These are phyloP conservation scores for Solanum neorickii DNA, from an alignment of 257 asterid species.

Conservation along the genomic window DNA sequence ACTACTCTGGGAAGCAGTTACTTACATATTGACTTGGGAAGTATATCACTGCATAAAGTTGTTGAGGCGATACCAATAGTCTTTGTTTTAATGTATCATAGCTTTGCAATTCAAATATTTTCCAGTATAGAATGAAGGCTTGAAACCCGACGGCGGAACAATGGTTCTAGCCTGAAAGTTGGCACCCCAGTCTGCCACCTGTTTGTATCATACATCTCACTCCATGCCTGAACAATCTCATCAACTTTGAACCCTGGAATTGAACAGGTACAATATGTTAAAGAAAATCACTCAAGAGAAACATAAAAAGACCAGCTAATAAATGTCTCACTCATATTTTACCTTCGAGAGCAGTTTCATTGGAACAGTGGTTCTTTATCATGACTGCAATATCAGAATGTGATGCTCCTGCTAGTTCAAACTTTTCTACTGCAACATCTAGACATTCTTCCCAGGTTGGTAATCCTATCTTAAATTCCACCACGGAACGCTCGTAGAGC, in stretches of 20 bases:
- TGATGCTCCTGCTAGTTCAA: constrained; percentile 83
- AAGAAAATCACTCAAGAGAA: background rate
- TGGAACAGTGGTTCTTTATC: constrained; percentile 94
- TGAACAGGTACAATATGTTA: background rate
- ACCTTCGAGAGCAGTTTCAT: constrained; percentile 92
- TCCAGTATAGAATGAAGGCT: constrained; percentile 65
- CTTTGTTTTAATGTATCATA: background rate
- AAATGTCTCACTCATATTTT: background rate
- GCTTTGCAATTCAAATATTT: constrained; percentile 28
- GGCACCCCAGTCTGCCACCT: constrained; percentile 72
- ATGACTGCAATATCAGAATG: constrained; percentile 78
- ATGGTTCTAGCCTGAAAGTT: constrained; percentile 61
- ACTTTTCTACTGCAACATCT: constrained; percentile 87
- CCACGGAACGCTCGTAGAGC: constrained; percentile 89
- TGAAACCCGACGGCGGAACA: constrained; percentile 71
- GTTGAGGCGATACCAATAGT: background rate
- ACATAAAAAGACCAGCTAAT: background rate
- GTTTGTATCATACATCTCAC: constrained; percentile 84
- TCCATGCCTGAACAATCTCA: constrained; percentile 98
- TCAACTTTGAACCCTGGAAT: constrained; percentile 79
- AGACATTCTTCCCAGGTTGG: constrained; percentile 93
- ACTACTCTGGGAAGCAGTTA: background rate
- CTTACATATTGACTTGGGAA: background rate
- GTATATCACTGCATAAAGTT: background rate
- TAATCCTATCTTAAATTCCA: constrained; percentile 72